A percentile compares a stretch with the other conserved stretches of the same genome.
Conservation (phyloP, 257 asterid species). For the Oldenlandia corymbosa region DNA sequence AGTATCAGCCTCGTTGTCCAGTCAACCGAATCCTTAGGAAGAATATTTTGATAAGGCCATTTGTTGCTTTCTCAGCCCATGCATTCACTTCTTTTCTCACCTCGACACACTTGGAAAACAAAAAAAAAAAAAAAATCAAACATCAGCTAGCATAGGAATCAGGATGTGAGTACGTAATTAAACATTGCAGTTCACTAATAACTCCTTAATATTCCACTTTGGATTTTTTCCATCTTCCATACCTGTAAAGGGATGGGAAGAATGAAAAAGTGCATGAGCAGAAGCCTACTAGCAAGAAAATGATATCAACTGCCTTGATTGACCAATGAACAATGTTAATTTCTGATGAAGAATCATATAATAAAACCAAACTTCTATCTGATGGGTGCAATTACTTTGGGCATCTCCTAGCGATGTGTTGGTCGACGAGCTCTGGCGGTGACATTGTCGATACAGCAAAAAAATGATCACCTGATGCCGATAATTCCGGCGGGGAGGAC, state of each 20-base stretch:
- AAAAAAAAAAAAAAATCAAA: not conserved
- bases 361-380: not conserved
- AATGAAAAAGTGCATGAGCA: too few relatives aligned
- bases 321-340: not conserved
- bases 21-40: conserved; percentile 27
- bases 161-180: not conserved
- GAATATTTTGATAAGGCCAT: conserved; percentile 32
- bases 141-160: not conserved
- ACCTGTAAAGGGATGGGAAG: too few relatives aligned
- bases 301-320: not conserved
- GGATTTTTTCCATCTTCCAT: too few relatives aligned
- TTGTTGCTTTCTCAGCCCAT: conserved; percentile 34
- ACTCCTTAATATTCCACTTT: too few relatives aligned
- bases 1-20: conserved; percentile 21
- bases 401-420: too few relatives aligned
- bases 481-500: too few relatives aligned
- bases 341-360: not conserved
- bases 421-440: too few relatives aligned
- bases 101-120: conserved; percentile 28
- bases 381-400: too few relatives aligned
- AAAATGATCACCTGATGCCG: too few relatives aligned
- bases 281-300: too few relatives aligned
- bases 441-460: too few relatives aligned
- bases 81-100: conserved; percentile 29
- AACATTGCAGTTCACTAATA: too few relatives aligned